Evolutionary conservation across 78 protist species (phyloP), one percentile per base, ranked within the genome.

Genomic region (Monocercomonoides exilis): DNA sequence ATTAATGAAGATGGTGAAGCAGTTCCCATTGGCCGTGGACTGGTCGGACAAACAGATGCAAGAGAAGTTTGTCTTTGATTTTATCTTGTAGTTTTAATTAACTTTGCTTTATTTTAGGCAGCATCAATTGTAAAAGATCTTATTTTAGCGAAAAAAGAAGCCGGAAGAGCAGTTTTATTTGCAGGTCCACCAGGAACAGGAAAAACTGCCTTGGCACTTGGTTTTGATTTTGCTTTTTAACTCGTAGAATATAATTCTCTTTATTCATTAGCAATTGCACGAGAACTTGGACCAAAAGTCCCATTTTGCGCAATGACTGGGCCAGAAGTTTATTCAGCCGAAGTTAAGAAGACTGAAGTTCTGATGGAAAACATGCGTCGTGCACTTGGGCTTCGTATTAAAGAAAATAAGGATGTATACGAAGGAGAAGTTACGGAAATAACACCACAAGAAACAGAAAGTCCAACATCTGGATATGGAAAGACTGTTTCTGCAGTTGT

Each of bases 251-350:
- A n/a, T n/a, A n/a, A n/a, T n/a, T n/a, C n/a, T n/a, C 70, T 54
- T 54, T 54, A 2, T 45, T 41, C 45, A 1, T 36, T 11, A 81
- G 85, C 85, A 5, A 41, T 41, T 21, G 11, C 70, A 54, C 11
- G 70, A 54, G 70, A 54, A 54, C 70, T 54, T 54, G 70, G 70
- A 43, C 46, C 85, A 35, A 2, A 2, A 41, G 2, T 97, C 35
- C 99, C 99, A 4, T 99, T 99, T 92, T 96, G 98, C 84, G 98
- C 94, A 64, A 95, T 99, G 97, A 96, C 97, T 0, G 99, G 97
- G 4, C 92, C 97, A 0, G 99, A 99, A 86, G 98, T 99, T 4
- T 96, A 92, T 89, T 93, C 96, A 2, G 38, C 95, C 43, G 98
- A 95, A 77, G 96, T 94, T 45, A 92, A 97, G 89, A 98, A 98